A percentile compares a stretch with the other conserved stretches of the same genome.
phyloP scores from a whole-genome alignment of 768 basidiomycete species.

The Mycena kentingensis region DNA sequence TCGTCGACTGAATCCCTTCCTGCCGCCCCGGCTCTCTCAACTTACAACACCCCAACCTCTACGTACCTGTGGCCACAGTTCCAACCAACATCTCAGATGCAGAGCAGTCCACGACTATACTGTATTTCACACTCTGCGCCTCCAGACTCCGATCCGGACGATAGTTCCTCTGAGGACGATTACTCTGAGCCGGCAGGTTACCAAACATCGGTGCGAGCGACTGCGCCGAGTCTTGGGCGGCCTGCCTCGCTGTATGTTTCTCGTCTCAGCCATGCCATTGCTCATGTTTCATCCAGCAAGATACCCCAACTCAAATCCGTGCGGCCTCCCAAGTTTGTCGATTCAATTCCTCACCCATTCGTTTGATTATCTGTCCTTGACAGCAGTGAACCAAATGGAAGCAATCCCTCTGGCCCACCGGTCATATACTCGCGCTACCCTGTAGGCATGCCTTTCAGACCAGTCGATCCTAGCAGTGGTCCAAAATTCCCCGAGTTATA shows the following conservation, averaged over 20 bases:
- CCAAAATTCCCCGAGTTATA: too few species aligned
- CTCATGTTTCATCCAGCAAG: too few species aligned
- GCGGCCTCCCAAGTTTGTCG: background rate
- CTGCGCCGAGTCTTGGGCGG: too few species aligned
- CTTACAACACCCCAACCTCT: slow-evolving; percentile 46
- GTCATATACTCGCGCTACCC: slow-evolving; percentile 33
- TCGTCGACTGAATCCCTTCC: slow-evolving; percentile 2
- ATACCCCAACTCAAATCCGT: too few species aligned
- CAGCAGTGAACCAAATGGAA: too few species aligned
- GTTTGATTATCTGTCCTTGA: too few species aligned
- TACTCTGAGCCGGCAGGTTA: too few species aligned
- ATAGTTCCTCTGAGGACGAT: slow-evolving; percentile 22
- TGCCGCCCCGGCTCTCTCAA: slow-evolving; percentile 33
- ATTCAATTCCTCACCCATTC: background rate
- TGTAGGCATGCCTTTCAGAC: too few species aligned
- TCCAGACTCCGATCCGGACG: slow-evolving; percentile 22
- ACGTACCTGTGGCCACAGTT: slow-evolving; percentile 52
- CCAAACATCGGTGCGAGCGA: too few species aligned
- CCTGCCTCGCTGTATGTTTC: too few species aligned
- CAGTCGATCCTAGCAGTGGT: slow-evolving; percentile 3
- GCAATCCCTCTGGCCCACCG: slow-evolving; percentile 19
- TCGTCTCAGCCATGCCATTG: too few species aligned
- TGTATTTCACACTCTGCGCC: slow-evolving; percentile 29
- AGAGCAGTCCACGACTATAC: slow-evolving; percentile 41
- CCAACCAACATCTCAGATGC: slow-evolving; percentile 46